phyloP scores from a whole-genome alignment of 768 basidiomycete genomes.

The Austroboletus eburneus region DNA sequence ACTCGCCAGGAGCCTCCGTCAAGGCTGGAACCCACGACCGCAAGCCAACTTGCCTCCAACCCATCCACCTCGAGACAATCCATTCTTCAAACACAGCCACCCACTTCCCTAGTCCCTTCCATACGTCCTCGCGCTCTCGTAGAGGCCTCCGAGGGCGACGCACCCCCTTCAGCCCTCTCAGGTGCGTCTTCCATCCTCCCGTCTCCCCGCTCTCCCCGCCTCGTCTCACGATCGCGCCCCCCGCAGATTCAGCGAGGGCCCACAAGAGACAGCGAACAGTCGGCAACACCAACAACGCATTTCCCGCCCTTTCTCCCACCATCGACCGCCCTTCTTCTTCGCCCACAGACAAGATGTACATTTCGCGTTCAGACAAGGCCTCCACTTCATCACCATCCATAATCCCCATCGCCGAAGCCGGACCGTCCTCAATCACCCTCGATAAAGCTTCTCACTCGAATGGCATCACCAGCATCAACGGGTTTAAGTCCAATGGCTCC shows the following conservation, averaged over 20 bases:
- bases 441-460: slow-evolving; percentile 33
- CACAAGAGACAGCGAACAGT: slow-evolving; percentile 70
- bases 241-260: slow-evolving; percentile 49
- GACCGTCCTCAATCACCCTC: slow-evolving; percentile 46
- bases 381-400: slow-evolving; percentile 43
- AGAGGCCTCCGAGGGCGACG: slow-evolving; percentile 46
- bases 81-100: slow-evolving; percentile 23
- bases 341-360: slow-evolving; percentile 44
- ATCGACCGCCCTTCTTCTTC: slow-evolving; percentile 22
- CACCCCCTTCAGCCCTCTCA: slow-evolving; percentile 18
- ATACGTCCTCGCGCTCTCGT: slow-evolving; percentile 60
- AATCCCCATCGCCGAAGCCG: slow-evolving; percentile 42
- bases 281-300: slow-evolving; percentile 32
- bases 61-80: slow-evolving; percentile 27
- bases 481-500: slow-evolving; percentile 34
- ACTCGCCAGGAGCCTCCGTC: slow-evolving; percentile 38
- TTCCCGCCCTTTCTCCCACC: slow-evolving; percentile 27
- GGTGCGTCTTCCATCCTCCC: slow-evolving; percentile 15
- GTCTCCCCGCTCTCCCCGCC: background rate
- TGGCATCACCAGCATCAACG: slow-evolving; percentile 41
- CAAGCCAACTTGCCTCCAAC: no score
- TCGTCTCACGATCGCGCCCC: slow-evolving; percentile 5
- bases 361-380: slow-evolving; percentile 47
- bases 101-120: slow-evolving; percentile 54
- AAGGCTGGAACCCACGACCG: slow-evolving; percentile 45